Base-by-base conservation (phyloP, 164 flowering plant genomes). In the Kingdonia uniflora region DNA sequence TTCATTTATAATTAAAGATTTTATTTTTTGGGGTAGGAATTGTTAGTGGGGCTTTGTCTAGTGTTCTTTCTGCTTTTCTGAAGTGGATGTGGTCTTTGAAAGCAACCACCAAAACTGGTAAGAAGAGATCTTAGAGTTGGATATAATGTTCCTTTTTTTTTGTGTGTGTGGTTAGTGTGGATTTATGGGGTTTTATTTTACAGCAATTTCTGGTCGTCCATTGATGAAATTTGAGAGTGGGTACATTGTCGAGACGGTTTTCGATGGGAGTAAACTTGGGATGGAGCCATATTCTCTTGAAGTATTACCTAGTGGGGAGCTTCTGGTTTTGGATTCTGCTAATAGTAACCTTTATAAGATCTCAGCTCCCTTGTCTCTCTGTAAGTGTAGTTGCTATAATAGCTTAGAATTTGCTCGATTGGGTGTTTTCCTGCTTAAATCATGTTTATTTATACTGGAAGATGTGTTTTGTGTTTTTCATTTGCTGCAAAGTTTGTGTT, bases 181-280 rank as follows among this genome's bases (percentile, higher is more conserved):
- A 19, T 53, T 59, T n/a, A 20, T 47, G 66, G 19, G 48, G 11
- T 53, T 62, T 59, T 11, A 48, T 64, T 22, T 54, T 66, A 26
- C 80, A 87, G 98, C 83, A 2, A 64, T 77, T 57, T 35, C 94
- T 53, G 76, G 71, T 47, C 81, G 88, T 44, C 79, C 96, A n/a
- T 68, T 84, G 91, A 74, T 88, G 85, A 86, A 80, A 61, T 92
- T 80, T 54, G 95, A 92, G 76, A 75, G 89, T 61, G 99, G 99
- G 12, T 92, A 86, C 57, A 71, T 54, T 19, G 99, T 88, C 38
- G 96, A 92, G 78, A 92, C 96, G 0, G 95, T 92, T 51, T 92
- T 92, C 57, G 96, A 92, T 72, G 99, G 96, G 23, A 92, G 95
- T 71, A 92, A 86, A 75, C 91, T 85, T 55, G 99, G 99, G 14